Conservation (phyloP, 441 rosid genomes). For the Euphorbia corollata region DNA sequence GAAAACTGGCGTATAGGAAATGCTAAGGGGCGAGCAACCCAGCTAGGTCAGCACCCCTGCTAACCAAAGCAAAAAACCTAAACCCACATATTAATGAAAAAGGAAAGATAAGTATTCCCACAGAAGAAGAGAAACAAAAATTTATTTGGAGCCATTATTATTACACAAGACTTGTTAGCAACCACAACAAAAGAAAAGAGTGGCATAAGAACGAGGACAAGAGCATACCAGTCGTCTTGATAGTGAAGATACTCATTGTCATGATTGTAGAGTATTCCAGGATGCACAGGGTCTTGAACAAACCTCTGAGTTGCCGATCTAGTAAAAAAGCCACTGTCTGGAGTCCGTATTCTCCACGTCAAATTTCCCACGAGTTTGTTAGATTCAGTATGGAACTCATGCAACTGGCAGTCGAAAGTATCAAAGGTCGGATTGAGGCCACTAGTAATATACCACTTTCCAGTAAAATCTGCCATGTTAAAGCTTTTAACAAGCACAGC, state of each 20-base stretch:
- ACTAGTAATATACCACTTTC: constrained; percentile 84
- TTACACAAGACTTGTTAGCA: neutral
- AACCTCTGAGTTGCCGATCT: constrained; percentile 62
- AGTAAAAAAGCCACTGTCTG: constrained; percentile 73
- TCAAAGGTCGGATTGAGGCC: constrained; percentile 93
- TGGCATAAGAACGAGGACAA: constrained; percentile 4
- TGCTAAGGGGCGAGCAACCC: too few species aligned
- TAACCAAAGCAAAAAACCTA: too few species aligned
- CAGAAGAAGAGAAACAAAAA: too few species aligned
- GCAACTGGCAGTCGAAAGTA: constrained; percentile 75
- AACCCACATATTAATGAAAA: too few species aligned
- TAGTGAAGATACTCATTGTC: constrained; percentile 90
- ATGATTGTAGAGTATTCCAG: constrained; percentile 74
- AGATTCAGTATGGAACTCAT: constrained; percentile 72
- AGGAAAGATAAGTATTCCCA: too few species aligned
- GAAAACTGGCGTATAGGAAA: too few species aligned
- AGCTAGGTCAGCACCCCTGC: too few species aligned
- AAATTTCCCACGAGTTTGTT: constrained; percentile 66
- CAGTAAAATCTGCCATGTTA: constrained; percentile 61
- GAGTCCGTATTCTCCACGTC: constrained; percentile 77
- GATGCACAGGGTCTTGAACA: constrained; percentile 67
- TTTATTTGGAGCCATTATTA: neutral
- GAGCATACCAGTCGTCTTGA: constrained; percentile 85
- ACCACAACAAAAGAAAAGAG: neutral
- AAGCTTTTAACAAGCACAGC: constrained; percentile 63